Percentiles rank a stretch among this genome's conserved stretches.
phyloP scores from a whole-genome alignment of 177 flowering plant species.

The Telopea speciosissima region DNA sequence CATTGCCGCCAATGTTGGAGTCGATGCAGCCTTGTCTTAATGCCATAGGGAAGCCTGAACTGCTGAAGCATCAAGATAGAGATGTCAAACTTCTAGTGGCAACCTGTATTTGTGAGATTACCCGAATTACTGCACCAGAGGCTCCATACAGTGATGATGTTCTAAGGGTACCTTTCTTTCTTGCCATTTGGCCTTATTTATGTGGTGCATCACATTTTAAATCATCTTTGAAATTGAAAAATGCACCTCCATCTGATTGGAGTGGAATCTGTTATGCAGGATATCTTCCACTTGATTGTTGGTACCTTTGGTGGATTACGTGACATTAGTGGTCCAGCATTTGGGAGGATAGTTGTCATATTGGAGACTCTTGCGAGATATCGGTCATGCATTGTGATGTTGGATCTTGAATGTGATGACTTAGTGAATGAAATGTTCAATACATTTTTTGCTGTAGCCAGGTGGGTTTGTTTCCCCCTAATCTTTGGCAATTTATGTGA shows the following conservation, averaged over 20 bases:
- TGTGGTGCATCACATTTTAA: not conserved
- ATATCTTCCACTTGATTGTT: slow-evolving; percentile 77
- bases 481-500: not conserved
- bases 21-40: slow-evolving; percentile 68
- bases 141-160: slow-evolving; percentile 92
- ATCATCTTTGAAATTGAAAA: not conserved
- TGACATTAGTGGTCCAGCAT: slow-evolving; percentile 73
- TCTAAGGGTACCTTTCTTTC: slow-evolving; percentile 50
- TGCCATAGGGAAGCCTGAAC: slow-evolving; percentile 72
- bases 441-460: slow-evolving; percentile 73
- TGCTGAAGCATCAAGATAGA: slow-evolving; percentile 80
- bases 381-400: slow-evolving; percentile 94
- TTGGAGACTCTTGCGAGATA: slow-evolving; percentile 94
- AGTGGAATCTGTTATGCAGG: slow-evolving; percentile 45
- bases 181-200: slow-evolving; percentile 1
- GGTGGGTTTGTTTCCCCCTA: slow-evolving; percentile 35
- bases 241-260: slow-evolving; percentile 1
- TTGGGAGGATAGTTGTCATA: slow-evolving; percentile 83
- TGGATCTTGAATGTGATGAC: slow-evolving; percentile 97
- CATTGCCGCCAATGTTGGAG: slow-evolving; percentile 53
- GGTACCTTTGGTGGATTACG: slow-evolving; percentile 73
- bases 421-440: slow-evolving; percentile 79
- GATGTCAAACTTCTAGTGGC: slow-evolving; percentile 92
- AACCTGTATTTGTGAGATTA: slow-evolving; percentile 86
- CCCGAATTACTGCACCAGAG: slow-evolving; percentile 97